Evolutionary conservation across 768 basidiomycete species (phyloP).

Genomic region (Suillus tomentosus): DNA sequence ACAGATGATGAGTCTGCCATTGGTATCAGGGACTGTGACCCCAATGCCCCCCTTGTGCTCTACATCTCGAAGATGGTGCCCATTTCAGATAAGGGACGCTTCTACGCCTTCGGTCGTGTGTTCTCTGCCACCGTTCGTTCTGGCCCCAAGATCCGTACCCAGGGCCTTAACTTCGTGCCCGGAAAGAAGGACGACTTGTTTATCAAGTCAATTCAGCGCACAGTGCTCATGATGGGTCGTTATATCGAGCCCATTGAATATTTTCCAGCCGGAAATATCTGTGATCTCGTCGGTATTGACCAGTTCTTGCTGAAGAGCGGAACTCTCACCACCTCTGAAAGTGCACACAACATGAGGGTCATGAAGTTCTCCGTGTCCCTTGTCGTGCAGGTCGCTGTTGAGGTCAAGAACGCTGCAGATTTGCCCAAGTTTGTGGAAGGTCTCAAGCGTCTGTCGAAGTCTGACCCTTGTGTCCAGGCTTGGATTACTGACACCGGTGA

Average conservation of each 20-base stretch:
- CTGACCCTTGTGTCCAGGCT: conserved; percentile 98
- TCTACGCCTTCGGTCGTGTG: conserved; percentile 99
- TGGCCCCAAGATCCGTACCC: conserved; percentile 98
- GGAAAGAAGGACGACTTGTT: too few species aligned
- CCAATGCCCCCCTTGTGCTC: conserved; percentile 92
- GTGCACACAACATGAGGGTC: conserved; percentile 99
- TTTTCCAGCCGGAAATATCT: conserved; percentile 97
- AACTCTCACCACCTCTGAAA: conserved; percentile 96
- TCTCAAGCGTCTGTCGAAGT: conserved; percentile 99
- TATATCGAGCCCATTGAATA: conserved; percentile 98
- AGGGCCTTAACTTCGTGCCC: conserved; percentile 77
- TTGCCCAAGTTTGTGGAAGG: conserved; percentile 99
- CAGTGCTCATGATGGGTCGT: conserved; percentile 99
- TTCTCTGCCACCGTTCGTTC: conserved; percentile 97
- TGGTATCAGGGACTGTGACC: conserved; percentile 97
- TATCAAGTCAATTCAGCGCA: conserved; percentile 96
- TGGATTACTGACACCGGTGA: conserved; percentile 92
- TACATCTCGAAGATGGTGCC: conserved; percentile 95
- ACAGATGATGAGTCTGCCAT: conserved; percentile 99
- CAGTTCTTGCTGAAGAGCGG: conserved; percentile 99
- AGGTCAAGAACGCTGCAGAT: conserved; percentile 43
- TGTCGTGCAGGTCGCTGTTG: too few species aligned
- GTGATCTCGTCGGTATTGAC: conserved; percentile 99
- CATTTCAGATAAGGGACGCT: conserved; percentile 68
- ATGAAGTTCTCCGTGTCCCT: conserved; percentile 75